Base-by-base conservation (phyloP, 2,329 filamentous ascomycete genomes). In the Aureobasidium uvarum region DNA sequence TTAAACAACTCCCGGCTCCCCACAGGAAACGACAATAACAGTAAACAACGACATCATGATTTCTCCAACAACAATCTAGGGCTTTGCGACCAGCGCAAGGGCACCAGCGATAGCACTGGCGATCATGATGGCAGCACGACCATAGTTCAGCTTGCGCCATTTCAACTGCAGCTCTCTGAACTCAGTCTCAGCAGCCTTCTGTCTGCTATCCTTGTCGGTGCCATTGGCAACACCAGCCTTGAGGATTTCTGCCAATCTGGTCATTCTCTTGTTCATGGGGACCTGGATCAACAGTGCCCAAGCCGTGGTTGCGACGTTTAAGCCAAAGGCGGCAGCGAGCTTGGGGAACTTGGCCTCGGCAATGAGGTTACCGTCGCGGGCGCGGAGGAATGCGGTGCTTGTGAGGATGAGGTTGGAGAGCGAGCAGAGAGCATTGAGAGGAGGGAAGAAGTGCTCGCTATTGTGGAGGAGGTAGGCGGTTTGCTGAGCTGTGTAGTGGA, bases 361-460 rank as follows among this genome's bases (percentile, higher is more conserved):
- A 23, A 65, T 62, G 25, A 66, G 51, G 39, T 60, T 66, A 16
- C 54, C 43, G 67, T 74, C 62, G 66, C 70, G 69, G 62, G 73
- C 65, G 45, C 71, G 55, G 67, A 71, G 72, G 69, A 70, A 74
- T 55, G 67, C 66, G 46, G 66, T 69, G 48, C 71, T 58, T 41
- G 70, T 67, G 25, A 73, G 50, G 68, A 66, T 66, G 63, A 75
- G 70, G 68, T 74, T 74, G 67, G 67, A 62, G 56, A 74, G 36
- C n/a, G 72, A 71, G 70, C 71, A 71, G 52, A 70, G 46, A 36
- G 67, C 70, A 66, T 75, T 74, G 64, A 74, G 68, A 0, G 69
- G 70, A 16, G 73, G 73, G 70, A 74, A 74, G 70, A 74, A 71
- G 51, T 67, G 54, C 67, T 75, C 73, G 68, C 67, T 69, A 46